phyloP scores from a whole-genome alignment of 768 basidiomycete species.

The Suillus luteus region DNA sequence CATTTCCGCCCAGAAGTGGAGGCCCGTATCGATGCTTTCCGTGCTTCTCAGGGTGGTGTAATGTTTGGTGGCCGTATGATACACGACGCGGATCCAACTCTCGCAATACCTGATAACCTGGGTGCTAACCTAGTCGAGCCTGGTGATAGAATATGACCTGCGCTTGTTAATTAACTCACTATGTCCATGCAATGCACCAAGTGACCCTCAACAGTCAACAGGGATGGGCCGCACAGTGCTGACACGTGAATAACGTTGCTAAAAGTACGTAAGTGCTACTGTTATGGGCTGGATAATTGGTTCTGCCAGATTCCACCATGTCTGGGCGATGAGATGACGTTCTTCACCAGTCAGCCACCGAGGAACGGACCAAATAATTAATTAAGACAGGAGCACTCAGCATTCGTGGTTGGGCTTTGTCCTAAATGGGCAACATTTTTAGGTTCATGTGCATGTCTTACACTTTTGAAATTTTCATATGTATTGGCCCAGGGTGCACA shows the following conservation, averaged over 20 bases:
- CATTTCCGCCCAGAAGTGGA: slow-evolving; percentile 98
- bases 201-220: neutral
- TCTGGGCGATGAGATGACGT: neutral
- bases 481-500: neutral
- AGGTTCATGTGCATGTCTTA: neutral
- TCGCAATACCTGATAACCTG: slow-evolving; percentile 76
- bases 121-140: slow-evolving; percentile 52
- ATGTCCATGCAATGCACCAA: neutral
- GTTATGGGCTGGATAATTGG: neutral
- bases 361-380: too few species aligned
- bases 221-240: neutral
- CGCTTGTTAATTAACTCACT: neutral
- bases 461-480: neutral
- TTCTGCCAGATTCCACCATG: neutral
- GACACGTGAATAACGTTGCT: neutral
- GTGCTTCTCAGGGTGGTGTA: slow-evolving; percentile 75
- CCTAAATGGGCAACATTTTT: neutral
- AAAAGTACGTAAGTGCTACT: neutral
- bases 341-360: neutral
- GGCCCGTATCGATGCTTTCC: slow-evolving; percentile 77
- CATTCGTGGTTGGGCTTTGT: neutral
- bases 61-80: slow-evolving; percentile 84
- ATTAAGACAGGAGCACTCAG: neutral
- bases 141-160: slow-evolving; percentile 32
- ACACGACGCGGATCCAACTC: slow-evolving; percentile 63